phyloP scores from a whole-genome alignment of 2,329 filamentous ascomycete genomes.

The Penicillium frequentans region DNA sequence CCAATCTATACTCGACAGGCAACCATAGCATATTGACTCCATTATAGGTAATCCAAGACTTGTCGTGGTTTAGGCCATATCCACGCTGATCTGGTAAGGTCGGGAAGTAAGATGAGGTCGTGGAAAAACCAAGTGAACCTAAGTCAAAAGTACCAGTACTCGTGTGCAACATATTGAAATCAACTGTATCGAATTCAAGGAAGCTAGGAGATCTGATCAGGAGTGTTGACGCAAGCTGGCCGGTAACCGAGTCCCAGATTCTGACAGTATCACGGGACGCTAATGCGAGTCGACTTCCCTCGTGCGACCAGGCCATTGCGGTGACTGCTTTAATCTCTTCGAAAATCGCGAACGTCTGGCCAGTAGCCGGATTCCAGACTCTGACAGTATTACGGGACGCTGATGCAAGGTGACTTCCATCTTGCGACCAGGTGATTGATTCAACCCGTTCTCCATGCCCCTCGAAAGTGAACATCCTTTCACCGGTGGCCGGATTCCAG shows the following conservation, averaged over 20 bases:
- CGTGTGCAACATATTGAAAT: conserved; percentile 1
- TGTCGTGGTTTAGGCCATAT: not conserved
- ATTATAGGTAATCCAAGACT: conserved; percentile 11
- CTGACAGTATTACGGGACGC: no score
- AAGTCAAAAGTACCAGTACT: not conserved
- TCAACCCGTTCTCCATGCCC: no score
- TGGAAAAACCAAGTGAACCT: not conserved
- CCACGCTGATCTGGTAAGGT: not conserved
- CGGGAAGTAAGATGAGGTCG: not conserved
- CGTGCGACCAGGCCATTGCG: no score
- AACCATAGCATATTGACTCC: conserved; percentile 7
- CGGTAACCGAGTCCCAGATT: conserved; percentile 2
- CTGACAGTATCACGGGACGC: not conserved
- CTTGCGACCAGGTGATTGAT: no score
- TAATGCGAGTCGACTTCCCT: conserved; percentile 2
- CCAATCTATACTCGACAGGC: conserved; percentile 5
- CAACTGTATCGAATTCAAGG: not conserved
- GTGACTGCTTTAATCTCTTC: no score
- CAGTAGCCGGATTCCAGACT: no score
- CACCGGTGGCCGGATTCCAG: no score
- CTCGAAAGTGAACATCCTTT: no score
- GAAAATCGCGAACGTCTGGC: no score
- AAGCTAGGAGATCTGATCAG: not conserved
- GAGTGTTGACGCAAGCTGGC: conserved; percentile 15
- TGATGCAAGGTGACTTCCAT: no score